phyloP scores from a whole-genome alignment of 495 filamentous ascomycete species.

The Apiosordaria backusii region DNA sequence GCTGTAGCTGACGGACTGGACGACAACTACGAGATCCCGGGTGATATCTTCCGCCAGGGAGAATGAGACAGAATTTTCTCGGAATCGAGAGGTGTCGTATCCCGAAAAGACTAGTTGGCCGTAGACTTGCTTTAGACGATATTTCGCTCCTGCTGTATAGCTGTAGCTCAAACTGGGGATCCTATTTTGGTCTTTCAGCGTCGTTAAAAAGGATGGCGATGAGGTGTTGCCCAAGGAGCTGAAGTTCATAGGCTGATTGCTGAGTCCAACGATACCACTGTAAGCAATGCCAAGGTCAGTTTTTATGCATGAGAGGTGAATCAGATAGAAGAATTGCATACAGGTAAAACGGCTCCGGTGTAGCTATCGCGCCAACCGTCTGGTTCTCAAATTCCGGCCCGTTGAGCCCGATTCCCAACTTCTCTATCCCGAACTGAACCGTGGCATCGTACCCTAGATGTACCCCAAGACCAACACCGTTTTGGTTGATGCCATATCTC shows the following conservation, averaged over 20 bases:
- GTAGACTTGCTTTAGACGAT: slow-evolving; percentile 50
- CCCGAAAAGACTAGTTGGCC: slow-evolving; percentile 56
- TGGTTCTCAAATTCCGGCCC: slow-evolving; percentile 46
- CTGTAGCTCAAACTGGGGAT: slow-evolving; percentile 53
- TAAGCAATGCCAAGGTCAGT: slow-evolving; percentile 10
- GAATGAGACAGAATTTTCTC: slow-evolving; percentile 47
- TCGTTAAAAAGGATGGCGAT: slow-evolving; percentile 47
- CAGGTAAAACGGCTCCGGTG: slow-evolving; percentile 49
- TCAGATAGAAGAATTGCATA: slow-evolving; percentile 19
- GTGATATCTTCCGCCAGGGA: slow-evolving; percentile 47
- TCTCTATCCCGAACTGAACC: slow-evolving; percentile 51
- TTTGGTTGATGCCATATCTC: slow-evolving; percentile 34
- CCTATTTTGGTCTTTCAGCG: slow-evolving; percentile 41
- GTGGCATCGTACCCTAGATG: slow-evolving; percentile 43
- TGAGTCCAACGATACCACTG: slow-evolving; percentile 52
- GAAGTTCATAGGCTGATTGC: slow-evolving; percentile 49
- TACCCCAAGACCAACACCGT: slow-evolving; percentile 40
- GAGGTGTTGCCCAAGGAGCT: slow-evolving; percentile 39
- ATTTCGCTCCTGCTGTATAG: slow-evolving; percentile 55
- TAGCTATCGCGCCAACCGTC: slow-evolving; percentile 45
- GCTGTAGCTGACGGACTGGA: slow-evolving; percentile 46
- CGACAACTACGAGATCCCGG: slow-evolving; percentile 47
- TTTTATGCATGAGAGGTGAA: neutral
- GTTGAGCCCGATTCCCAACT: slow-evolving; percentile 44
- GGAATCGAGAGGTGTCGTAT: slow-evolving; percentile 51